phyloP scores from a whole-genome alignment of 805 yeast genomes.

The Cyberlindnera veronae region DNA sequence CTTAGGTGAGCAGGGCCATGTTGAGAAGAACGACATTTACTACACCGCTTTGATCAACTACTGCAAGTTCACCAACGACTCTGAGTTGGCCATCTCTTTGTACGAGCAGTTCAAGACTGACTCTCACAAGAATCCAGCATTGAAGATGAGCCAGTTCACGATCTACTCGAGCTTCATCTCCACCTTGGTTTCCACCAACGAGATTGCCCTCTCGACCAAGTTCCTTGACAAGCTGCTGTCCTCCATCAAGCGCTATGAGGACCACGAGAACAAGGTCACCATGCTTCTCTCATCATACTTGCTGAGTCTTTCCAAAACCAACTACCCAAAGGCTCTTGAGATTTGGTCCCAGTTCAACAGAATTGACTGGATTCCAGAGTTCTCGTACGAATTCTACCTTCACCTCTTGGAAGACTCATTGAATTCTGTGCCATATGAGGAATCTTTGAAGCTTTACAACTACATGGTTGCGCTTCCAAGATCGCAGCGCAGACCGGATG shows the following conservation, averaged over 20 bases:
- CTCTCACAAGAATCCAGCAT: constrained; percentile 9
- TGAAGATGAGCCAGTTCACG: constrained; percentile 38
- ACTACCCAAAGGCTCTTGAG: constrained; percentile 32
- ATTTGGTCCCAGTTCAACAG: constrained; percentile 36
- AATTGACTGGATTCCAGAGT: constrained; percentile 39
- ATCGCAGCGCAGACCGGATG: constrained; percentile 3
- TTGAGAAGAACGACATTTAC: constrained; percentile 31
- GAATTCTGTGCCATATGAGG: constrained; percentile 25
- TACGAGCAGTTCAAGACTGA: constrained; percentile 37
- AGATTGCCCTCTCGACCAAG: constrained; percentile 47
- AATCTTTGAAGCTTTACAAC: constrained; percentile 34
- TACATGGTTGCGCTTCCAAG: constrained; percentile 35
- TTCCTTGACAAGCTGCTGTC: constrained; percentile 53
- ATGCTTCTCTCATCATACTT: constrained; percentile 43
- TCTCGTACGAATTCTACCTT: constrained; percentile 36
- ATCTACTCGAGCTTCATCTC: constrained; percentile 52
- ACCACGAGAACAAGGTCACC: constrained; percentile 34
- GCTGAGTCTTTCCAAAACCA: constrained; percentile 33
- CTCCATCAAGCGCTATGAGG: constrained; percentile 37
- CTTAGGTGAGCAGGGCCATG: constrained; percentile 26
- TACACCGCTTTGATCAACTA: constrained; percentile 39
- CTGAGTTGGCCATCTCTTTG: constrained; percentile 34
- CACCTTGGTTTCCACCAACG: constrained; percentile 48
- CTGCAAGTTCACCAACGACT: constrained; percentile 37
- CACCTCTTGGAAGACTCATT: constrained; percentile 33